Evolutionary conservation across 2,329 filamentous ascomycete genomes (phyloP), one percentile per base, ranked within the genome.

Genomic region (Zopfia rhizophila): DNA sequence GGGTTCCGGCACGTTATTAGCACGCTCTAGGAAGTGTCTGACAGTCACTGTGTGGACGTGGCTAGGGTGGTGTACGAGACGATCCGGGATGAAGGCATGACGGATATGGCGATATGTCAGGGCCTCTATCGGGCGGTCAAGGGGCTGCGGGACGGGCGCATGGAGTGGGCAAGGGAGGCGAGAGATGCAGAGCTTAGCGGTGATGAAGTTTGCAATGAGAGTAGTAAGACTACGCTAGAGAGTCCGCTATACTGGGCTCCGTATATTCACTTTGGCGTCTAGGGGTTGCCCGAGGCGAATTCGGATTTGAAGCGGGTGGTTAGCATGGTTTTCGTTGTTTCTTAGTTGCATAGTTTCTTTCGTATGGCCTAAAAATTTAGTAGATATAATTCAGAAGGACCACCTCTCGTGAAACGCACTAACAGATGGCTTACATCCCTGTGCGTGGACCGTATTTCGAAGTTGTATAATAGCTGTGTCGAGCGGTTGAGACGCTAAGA

Each of bases 21-120:
- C 0, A 72, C 72, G 0, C 55, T 77, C 0, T 78, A 73, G 75
- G 50, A 67, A 4, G 69, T 74, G 0, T 47, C 56, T 4, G 73
- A 78, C 41, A 32, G 47, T 12, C 7, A 45, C 2, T 73, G 63
- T 38, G 57, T 72, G 0, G 58, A 70, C 2, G 47, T 70, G 17
- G 67, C 72, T 1, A 62, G 38, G 25, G 33, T 52, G 2, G 23
- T 60, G 0, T 74, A 72, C 40, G 50, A 63, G 39, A 32, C 19
- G 14, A 39, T 53, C 6, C 23, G 28, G 13, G 25, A 47, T 7
- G 16, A 36, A 33, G 47, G 25, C 1, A 48, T 51, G 40, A 40
- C 40, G 14, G 47, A 53, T 19, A 25, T 12, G 6, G 8, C 42
- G 3, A 43, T 56, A 5, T 43, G 35, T 32, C 27, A 11, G 3